A percentile compares a stretch with the other conserved stretches of the same genome.
phyloP scores from a whole-genome alignment of 2,329 filamentous ascomycete genomes.

The Penicillium digitatum region DNA sequence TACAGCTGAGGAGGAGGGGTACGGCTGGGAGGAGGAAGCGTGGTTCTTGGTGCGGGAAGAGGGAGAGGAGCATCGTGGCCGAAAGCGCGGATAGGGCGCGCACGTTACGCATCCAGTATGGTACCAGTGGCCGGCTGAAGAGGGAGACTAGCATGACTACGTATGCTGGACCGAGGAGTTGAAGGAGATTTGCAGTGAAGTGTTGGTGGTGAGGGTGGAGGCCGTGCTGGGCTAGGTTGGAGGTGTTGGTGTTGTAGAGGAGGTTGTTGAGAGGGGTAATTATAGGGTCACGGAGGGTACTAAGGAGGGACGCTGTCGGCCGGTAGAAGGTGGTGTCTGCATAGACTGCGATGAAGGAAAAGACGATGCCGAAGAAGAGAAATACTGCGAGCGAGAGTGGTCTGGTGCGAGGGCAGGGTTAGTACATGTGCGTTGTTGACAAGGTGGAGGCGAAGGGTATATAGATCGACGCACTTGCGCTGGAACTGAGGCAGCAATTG shows the following conservation, averaged over 20 bases:
- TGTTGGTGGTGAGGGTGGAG: constrained; percentile 78
- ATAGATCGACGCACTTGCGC: constrained; percentile 59
- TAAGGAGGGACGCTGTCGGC: constrained; percentile 34
- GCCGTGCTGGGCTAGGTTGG: constrained; percentile 71
- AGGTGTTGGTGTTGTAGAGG: constrained; percentile 65
- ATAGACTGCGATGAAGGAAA: constrained; percentile 67
- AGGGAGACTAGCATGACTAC: constrained; percentile 50
- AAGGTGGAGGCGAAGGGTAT: neutral
- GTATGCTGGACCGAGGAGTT: constrained; percentile 67
- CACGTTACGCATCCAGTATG: constrained; percentile 36
- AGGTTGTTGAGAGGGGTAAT: constrained; percentile 77
- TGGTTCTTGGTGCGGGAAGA: constrained; percentile 51
- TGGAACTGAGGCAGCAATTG: constrained; percentile 80
- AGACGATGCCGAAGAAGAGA: constrained; percentile 61
- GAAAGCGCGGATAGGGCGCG: constrained; percentile 44
- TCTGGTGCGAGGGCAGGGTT: constrained; percentile 33
- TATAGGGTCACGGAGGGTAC: constrained; percentile 55
- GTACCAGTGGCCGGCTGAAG: constrained; percentile 40
- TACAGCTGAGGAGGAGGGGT: constrained; percentile 50
- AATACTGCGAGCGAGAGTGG: constrained; percentile 61
- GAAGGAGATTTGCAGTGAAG: constrained; percentile 64
- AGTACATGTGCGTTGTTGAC: constrained; percentile 9
- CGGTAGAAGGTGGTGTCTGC: constrained; percentile 82
- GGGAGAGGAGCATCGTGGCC: constrained; percentile 43
- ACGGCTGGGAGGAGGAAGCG: constrained; percentile 51